phyloP scores from a whole-genome alignment of 495 filamentous ascomycete genomes.

The Apodospora peruviana region DNA sequence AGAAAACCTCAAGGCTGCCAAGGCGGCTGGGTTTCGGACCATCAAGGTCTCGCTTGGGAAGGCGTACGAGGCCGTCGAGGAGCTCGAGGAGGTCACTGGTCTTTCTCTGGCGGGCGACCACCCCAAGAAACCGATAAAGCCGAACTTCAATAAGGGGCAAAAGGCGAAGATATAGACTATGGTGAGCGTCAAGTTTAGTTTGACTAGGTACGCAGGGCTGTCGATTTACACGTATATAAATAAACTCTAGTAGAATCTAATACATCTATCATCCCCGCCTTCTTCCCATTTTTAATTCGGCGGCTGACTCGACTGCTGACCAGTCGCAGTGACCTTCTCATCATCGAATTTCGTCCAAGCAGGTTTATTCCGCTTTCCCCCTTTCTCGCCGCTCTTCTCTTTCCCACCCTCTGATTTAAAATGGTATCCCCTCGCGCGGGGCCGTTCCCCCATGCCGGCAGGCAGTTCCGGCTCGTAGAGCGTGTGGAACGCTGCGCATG shows the following conservation, averaged over 20 bases:
- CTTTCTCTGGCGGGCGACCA: slow-evolving; percentile 40
- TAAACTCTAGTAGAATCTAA: too few species aligned
- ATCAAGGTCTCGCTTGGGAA: slow-evolving; percentile 77
- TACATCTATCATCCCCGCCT: too few species aligned
- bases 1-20: slow-evolving; percentile 80
- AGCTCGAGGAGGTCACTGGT: slow-evolving; percentile 46
- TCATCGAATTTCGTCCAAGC: slow-evolving; percentile 48
- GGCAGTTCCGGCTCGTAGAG: slow-evolving; percentile 67
- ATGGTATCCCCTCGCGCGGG: slow-evolving; percentile 81
- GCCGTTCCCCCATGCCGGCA: slow-evolving; percentile 66
- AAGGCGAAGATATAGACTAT: slow-evolving; percentile 32
- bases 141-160: slow-evolving; percentile 22
- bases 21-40: slow-evolving; percentile 68
- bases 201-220: too few species aligned
- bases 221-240: too few species aligned
- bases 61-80: slow-evolving; percentile 63
- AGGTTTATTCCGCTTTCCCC: slow-evolving; percentile 61
- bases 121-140: slow-evolving; percentile 37
- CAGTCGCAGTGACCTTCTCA: slow-evolving; percentile 14
- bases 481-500: slow-evolving; percentile 48
- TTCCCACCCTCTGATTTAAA: too few species aligned
- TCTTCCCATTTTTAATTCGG: too few species aligned
- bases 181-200: too few species aligned
- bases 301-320: too few species aligned
- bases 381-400: slow-evolving; percentile 62